Evolutionary conservation across 371 early-diverging fungal genomes (phyloP).

Genomic region (Furculomyces boomerangus): DNA sequence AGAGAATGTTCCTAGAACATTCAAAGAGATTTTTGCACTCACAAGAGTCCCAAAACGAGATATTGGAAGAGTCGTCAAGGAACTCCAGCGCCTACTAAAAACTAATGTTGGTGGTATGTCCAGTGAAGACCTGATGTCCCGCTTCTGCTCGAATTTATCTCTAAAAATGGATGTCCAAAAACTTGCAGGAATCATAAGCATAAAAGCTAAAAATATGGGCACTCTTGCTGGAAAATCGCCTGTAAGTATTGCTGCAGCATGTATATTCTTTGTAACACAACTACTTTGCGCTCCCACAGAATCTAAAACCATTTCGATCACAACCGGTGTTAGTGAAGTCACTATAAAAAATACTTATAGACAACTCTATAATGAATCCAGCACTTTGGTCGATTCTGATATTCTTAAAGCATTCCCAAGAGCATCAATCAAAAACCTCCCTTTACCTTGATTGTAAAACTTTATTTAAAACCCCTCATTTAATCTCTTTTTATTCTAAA

Average conservation of each 20-base stretch:
- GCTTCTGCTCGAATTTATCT: conserved; percentile 68
- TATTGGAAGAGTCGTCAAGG: conserved; percentile 74
- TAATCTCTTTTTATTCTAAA: neutral
- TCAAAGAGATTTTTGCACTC: conserved; percentile 90
- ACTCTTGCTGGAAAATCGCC: conserved; percentile 79
- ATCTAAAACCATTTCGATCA: conserved; percentile 58
- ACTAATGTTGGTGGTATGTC: conserved; percentile 36
- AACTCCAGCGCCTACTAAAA: conserved; percentile 44
- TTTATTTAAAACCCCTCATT: neutral
- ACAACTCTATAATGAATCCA: conserved; percentile 40
- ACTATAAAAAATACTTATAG: conserved; percentile 78
- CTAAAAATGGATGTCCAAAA: conserved; percentile 53
- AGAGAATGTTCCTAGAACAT: conserved; percentile 85
- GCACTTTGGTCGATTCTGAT: conserved; percentile 32
- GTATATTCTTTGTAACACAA: conserved; percentile 67
- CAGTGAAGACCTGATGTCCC: conserved; percentile 65
- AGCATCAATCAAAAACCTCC: conserved; percentile 9
- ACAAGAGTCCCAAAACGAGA: conserved; percentile 88
- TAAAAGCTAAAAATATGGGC: conserved; percentile 54
- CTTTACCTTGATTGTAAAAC: conserved; percentile 1
- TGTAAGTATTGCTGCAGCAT: conserved; percentile 79
- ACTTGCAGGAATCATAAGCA: conserved; percentile 47
- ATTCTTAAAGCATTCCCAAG: conserved; percentile 14
- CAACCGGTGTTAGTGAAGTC: conserved; percentile 76
- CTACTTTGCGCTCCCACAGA: conserved; percentile 42